Percentiles rank a stretch among this genome's conserved stretches.
phyloP scores from a whole-genome alignment of 495 filamentous ascomycete species.

The Tirmania nivea region DNA sequence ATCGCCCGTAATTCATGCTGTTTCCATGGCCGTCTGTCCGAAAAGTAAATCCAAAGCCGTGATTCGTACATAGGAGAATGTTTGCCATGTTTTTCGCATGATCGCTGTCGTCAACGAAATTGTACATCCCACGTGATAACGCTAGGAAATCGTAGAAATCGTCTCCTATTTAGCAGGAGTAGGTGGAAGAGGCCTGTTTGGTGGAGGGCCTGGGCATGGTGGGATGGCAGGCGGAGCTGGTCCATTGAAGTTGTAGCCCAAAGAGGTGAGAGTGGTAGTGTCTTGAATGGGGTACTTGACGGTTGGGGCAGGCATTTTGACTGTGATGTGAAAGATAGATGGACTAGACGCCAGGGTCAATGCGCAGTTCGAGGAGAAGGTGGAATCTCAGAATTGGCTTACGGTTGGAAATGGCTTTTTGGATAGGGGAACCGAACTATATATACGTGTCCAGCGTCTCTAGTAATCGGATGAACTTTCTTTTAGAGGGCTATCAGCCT shows the following conservation, averaged over 20 bases:
- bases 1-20: too few species aligned
- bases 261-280: constrained; percentile 17
- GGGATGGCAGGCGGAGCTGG: constrained; percentile 13
- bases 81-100: not conserved
- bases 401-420: too few species aligned
- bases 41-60: not conserved
- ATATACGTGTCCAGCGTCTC: too few species aligned
- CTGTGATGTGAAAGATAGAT: constrained; percentile 6
- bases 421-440: too few species aligned
- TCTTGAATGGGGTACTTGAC: constrained; percentile 19
- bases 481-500: too few species aligned
- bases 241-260: constrained; percentile 22
- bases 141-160: not conserved
- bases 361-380: too few species aligned
- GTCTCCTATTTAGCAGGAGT: constrained; percentile 13
- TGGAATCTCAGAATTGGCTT: too few species aligned
- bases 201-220: constrained; percentile 18
- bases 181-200: constrained; percentile 20
- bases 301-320: constrained; percentile 19
- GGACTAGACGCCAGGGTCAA: too few species aligned
- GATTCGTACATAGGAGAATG: not conserved
- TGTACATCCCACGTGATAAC: not conserved
- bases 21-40: too few species aligned
- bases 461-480: too few species aligned
- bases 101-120: not conserved